These are phyloP conservation scores for Phlebiopsis flavidoalba DNA, from an alignment of 768 basidiomycete genomes.

Conservation along the genomic window DNA sequence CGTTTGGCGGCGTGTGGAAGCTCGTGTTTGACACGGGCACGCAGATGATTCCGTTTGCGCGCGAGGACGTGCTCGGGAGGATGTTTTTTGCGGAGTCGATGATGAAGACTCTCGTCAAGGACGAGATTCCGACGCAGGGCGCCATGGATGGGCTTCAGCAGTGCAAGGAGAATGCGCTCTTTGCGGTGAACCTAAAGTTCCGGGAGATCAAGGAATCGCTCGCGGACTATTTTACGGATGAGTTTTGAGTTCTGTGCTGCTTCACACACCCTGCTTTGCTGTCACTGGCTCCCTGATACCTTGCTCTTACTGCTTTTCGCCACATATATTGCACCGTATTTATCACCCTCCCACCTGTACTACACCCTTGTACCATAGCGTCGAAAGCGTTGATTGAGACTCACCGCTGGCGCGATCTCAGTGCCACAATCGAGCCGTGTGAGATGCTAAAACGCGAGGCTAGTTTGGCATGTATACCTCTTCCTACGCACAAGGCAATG, in stretches of 20 bases:
- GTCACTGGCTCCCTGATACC: too few species aligned
- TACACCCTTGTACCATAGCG: too few species aligned
- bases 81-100: constrained; percentile 44
- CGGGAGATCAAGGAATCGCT: constrained; percentile 43
- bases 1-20: constrained; percentile 43
- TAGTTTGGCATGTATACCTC: too few species aligned
- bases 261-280: too few species aligned
- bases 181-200: constrained; percentile 37
- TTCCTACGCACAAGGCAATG: too few species aligned
- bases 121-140: constrained; percentile 35
- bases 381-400: too few species aligned
- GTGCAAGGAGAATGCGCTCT: constrained; percentile 39
- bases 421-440: too few species aligned
- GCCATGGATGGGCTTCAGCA: constrained; percentile 38
- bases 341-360: too few species aligned
- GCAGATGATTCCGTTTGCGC: constrained; percentile 35
- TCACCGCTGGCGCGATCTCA: too few species aligned
- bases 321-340: too few species aligned
- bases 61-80: constrained; percentile 40
- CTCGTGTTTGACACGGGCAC: constrained; percentile 32
- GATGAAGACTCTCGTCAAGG: constrained; percentile 40
- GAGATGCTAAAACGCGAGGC: too few species aligned
- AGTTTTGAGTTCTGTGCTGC: constrained; percentile 15
- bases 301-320: too few species aligned
- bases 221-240: constrained; percentile 43